phyloP scores from a whole-genome alignment of 2,329 filamentous ascomycete genomes.

The Thelonectria olida region DNA sequence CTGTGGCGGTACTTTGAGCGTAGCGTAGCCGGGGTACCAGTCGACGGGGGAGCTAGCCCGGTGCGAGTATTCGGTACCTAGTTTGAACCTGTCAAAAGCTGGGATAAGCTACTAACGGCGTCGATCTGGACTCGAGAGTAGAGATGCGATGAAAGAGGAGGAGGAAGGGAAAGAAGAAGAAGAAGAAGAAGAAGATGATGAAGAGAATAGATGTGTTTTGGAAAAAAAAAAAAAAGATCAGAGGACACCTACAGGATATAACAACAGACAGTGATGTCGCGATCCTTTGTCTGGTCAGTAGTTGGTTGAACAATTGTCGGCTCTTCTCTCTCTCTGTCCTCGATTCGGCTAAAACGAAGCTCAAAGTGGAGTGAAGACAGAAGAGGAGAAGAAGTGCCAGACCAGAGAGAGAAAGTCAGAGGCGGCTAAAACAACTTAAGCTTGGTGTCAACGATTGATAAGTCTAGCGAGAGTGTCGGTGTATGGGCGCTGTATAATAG shows the following conservation, averaged over 20 bases:
- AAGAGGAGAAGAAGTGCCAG: background rate
- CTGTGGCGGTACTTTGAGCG: slow-evolving; percentile 13
- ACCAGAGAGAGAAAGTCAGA: background rate
- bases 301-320: background rate
- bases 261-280: background rate
- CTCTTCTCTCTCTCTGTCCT: background rate
- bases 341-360: too few species aligned
- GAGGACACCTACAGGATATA: background rate
- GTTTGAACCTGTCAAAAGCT: background rate
- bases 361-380: background rate
- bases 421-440: background rate
- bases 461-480: background rate
- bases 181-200: background rate
- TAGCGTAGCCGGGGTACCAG: slow-evolving; percentile 12
- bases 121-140: background rate
- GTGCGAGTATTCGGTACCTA: slow-evolving; percentile 13
- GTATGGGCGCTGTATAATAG: background rate
- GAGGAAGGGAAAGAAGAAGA: background rate
- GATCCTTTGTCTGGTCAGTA: background rate
- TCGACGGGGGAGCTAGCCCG: background rate
- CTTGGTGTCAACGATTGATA: too few species aligned
- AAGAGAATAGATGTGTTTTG: too few species aligned
- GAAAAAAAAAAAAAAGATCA: background rate
- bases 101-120: background rate
- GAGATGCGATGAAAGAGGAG: background rate